A percentile compares a stretch with the other conserved stretches of the same genome.
Evolutionary conservation across 83 land plant species (phyloP).

Genomic region (Diphasiastrum complanatum): DNA sequence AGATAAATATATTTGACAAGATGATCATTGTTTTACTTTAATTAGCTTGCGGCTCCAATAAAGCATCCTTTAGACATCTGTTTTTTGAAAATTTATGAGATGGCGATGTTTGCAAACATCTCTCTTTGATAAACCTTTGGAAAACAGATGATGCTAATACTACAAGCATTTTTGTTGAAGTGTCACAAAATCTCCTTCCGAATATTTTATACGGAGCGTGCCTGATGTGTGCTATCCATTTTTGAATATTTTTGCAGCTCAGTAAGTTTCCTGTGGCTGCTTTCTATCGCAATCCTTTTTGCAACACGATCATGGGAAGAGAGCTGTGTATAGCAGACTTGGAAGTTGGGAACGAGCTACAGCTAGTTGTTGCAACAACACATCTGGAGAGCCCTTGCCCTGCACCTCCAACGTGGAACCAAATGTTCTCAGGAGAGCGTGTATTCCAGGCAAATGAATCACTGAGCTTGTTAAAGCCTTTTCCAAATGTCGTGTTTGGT

Average conservation of each 20-base stretch:
- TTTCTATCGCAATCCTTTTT: conserved; percentile 54
- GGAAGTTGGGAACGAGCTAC: conserved; percentile 23
- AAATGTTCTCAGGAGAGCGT: conserved; percentile 85
- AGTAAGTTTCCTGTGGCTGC: conserved; percentile 55
- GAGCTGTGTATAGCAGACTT: conserved; percentile 70
- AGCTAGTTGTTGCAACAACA: conserved; percentile 66
- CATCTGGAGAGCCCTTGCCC: conserved; percentile 96
- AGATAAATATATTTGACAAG: too few relatives aligned
- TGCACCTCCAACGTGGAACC: conserved; percentile 85
- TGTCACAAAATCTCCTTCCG: too few relatives aligned
- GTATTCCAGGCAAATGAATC: conserved; percentile 72
- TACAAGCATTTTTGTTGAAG: too few relatives aligned
- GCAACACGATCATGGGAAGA: conserved; percentile 79
- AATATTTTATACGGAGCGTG: conserved; percentile 3
- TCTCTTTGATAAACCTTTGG: too few relatives aligned
- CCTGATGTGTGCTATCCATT: neutral
- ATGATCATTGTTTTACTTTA: too few relatives aligned
- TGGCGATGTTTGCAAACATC: too few relatives aligned
- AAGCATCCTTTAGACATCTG: too few relatives aligned
- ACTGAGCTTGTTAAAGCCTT: conserved; percentile 40
- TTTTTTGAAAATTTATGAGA: too few relatives aligned
- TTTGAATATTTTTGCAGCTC: conserved; percentile 37
- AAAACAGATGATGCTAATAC: too few relatives aligned
- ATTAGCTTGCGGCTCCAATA: too few relatives aligned
- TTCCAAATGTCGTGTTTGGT: conserved; percentile 62